Evolutionary conservation across 1,284 basidiomycete species (phyloP), one percentile per base, ranked within the genome.

Genomic region (Ustilago lituana): DNA sequence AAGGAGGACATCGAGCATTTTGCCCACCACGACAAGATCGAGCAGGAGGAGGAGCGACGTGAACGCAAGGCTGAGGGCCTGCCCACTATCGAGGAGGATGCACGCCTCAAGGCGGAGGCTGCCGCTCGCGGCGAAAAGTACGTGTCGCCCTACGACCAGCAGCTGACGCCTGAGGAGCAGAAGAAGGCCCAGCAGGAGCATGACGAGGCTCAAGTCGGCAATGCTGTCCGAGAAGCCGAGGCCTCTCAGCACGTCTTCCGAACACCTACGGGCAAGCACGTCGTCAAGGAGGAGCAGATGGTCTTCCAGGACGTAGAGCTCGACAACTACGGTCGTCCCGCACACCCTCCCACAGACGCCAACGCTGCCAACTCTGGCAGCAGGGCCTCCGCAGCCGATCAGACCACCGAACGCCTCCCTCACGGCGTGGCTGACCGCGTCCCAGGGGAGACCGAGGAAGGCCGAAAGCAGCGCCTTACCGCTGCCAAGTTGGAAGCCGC

Each of bases 21-120:
- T 79, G 85, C 88, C 56, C 88, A 92, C 66, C 96, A 99, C 83
- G 91, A 91, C 61, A 78, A 85, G 15, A 97, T 98, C 71, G 96
- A 98, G 82, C 86, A 82, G 11, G 85, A 90, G 76, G 96, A 98
- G 83, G 91, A 91, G 33, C 88, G 90, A 74, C 87, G 88, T 23
- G 91, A 93, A 81, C 90, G 93, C 17, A 85, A 86, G 73, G 94
- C 85, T 82, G 90, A 93, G 82, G 92, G 93, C 20, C 87, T 94
- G 69, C 85, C 88, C 19, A 78, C 80, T 19, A 72, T 77, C 29
- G 77, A 82, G 44, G 80, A 82, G 39, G 80, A 83, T 31, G 64
- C 55, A 36, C 44, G 63, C 12, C 68, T 74, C 19, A 46, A 48
- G 29, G 66, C 68, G 48, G 72, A 66, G 32, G 80, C 80, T 9